phyloP scores from a whole-genome alignment of 2,329 filamentous ascomycete species.

The Aspergillus jensenii region DNA sequence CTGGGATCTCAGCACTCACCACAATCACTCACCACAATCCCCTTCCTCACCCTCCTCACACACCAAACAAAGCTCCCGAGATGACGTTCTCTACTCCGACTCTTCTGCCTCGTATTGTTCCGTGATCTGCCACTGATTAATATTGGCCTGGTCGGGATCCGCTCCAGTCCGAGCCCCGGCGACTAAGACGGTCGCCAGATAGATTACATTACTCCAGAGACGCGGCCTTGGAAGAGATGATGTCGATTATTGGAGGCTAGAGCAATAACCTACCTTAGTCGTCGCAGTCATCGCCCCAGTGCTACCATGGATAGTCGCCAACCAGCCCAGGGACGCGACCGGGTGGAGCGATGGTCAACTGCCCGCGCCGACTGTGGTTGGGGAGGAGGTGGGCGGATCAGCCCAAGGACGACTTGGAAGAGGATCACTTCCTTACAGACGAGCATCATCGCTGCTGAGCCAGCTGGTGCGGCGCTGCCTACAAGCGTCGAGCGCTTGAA shows the following conservation, averaged over 20 bases:
- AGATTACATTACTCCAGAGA: not conserved
- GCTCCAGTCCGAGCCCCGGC: not conserved
- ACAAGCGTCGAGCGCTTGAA: no score
- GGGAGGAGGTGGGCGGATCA: not conserved
- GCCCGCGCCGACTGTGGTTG: slow-evolving; percentile 3
- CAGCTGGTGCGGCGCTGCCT: no score
- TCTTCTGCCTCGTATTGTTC: not conserved
- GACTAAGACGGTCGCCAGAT: not conserved
- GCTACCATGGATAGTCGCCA: not conserved
- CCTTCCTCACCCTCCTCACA: not conserved
- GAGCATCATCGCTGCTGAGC: not conserved
- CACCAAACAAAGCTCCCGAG: not conserved
- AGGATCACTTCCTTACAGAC: not conserved
- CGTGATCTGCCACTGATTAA: no score
- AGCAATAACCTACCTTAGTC: not conserved
- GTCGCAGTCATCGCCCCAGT: slow-evolving; percentile 12
- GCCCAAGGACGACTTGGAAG: not conserved
- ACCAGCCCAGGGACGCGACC: slow-evolving; percentile 9
- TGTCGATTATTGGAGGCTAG: not conserved
- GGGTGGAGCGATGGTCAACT: slow-evolving; percentile 11
- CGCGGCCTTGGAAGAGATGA: not conserved
- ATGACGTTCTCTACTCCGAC: not conserved
- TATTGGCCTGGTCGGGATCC: not conserved
- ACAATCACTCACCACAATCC: not conserved
- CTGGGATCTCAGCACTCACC: slow-evolving; percentile 13